These are phyloP conservation scores for Rhytidiadelphus loreus DNA, from an alignment of 225 moss, liverwort and hornwort species.

Conservation along the genomic window DNA sequence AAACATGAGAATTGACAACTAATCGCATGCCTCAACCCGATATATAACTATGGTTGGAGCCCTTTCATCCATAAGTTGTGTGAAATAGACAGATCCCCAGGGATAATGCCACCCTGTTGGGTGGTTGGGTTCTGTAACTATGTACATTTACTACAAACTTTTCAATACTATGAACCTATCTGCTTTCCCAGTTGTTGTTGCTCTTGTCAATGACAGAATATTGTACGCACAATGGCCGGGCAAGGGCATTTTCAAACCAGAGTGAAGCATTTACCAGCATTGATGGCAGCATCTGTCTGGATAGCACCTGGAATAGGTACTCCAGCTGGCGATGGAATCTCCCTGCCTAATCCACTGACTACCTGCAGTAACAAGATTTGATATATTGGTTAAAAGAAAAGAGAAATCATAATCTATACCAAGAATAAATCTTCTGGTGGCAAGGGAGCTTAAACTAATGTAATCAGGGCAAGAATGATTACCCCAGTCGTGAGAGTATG, in stretches of 20 bases:
- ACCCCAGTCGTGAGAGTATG: slow-evolving; percentile 68
- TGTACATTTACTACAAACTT: not conserved
- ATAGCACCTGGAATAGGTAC: slow-evolving; percentile 47
- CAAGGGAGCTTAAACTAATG: not conserved
- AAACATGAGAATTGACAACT: not conserved
- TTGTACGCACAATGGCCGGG: not conserved
- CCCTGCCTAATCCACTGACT: slow-evolving; percentile 50
- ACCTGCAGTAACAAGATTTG: slow-evolving; percentile 14
- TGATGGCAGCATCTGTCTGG: slow-evolving; percentile 63
- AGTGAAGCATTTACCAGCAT: slow-evolving; percentile 26
- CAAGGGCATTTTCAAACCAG: not conserved
- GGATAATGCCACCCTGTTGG: not conserved
- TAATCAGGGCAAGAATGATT: not conserved
- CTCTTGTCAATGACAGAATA: not conserved
- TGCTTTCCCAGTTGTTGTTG: not conserved
- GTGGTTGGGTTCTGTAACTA: not conserved
- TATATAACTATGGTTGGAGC: not conserved
- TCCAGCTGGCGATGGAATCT: slow-evolving; percentile 61
- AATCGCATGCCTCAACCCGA: not conserved
- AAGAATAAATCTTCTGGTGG: not conserved
- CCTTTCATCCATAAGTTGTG: not conserved
- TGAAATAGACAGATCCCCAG: not conserved
- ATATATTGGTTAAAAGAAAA: not conserved
- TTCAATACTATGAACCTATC: not conserved
- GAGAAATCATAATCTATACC: not conserved